These are phyloP conservation scores for Penicillium sp. DNA, from an alignment of 2,329 filamentous ascomycete species.

Conservation along the genomic window DNA sequence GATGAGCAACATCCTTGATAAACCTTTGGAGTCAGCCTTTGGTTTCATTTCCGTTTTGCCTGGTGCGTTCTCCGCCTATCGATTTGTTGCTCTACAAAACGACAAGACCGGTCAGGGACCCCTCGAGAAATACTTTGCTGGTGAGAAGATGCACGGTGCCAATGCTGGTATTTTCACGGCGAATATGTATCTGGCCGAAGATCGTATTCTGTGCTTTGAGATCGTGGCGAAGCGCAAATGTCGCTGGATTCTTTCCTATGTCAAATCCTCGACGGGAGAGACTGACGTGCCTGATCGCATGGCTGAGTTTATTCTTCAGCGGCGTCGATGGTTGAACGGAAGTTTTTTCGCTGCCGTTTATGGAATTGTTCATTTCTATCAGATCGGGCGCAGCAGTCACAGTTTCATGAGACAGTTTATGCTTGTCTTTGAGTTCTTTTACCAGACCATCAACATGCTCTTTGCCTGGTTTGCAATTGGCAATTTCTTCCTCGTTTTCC, in stretches of 20 bases:
- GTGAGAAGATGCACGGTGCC: constrained; percentile 90
- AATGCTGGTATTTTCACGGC: constrained; percentile 96
- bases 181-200: constrained; percentile 60
- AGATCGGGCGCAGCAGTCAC: constrained; percentile 92
- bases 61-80: constrained; percentile 97
- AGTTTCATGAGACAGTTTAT: constrained; percentile 80
- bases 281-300: constrained; percentile 95
- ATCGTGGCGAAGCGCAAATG: constrained; percentile 96
- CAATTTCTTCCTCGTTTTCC: constrained; percentile 99
- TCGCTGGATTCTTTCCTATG: constrained; percentile 95
- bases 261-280: constrained; percentile 95
- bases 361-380: constrained; percentile 88
- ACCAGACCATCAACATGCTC: constrained; percentile 92
- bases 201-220: constrained; percentile 59
- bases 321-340: constrained; percentile 95
- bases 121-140: constrained; percentile 92
- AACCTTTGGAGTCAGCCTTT: constrained; percentile 93
- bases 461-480: constrained; percentile 98
- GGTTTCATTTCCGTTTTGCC: constrained; percentile 96
- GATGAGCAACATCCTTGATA: constrained; percentile 99
- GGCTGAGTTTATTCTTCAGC: constrained; percentile 90
- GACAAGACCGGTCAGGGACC: constrained; percentile 93
- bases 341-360: constrained; percentile 98
- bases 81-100: constrained; percentile 90
- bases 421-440: constrained; percentile 88